phyloP scores from a whole-genome alignment of 2,329 filamentous ascomycete species.

The Fusarium sterilihyphosum region DNA sequence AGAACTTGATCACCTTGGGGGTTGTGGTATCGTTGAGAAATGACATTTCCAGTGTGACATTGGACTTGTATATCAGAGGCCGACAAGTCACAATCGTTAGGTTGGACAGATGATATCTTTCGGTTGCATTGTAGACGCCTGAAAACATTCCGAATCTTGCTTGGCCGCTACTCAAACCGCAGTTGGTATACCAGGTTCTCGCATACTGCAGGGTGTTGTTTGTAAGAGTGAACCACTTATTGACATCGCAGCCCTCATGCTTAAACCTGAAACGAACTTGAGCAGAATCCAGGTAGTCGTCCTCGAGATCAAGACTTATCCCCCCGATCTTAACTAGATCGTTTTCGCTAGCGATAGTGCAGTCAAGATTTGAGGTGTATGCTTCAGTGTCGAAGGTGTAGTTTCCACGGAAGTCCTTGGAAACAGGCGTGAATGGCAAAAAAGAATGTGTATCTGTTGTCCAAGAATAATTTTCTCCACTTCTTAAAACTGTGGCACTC shows the following conservation, averaged over 20 bases:
- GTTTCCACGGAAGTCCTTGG: not conserved
- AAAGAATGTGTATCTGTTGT: not conserved
- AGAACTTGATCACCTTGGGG: not conserved
- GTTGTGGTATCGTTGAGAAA: not conserved
- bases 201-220: not conserved
- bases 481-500: not conserved
- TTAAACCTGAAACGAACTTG: not conserved
- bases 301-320: not conserved
- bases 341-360: not conserved
- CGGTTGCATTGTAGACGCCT: not conserved
- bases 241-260: fast-evolving
- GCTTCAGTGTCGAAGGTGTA: not conserved
- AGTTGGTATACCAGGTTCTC: not conserved
- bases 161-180: not conserved
- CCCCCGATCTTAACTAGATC: not conserved
- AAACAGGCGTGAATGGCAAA: not conserved
- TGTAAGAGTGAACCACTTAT: not conserved
- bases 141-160: not conserved
- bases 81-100: not conserved
- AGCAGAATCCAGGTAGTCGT: not conserved
- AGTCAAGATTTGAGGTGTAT: not conserved
- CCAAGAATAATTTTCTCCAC: not conserved
- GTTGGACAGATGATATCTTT: not conserved
- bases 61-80: not conserved
- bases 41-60: not conserved